Conservation (phyloP, 192 early-diverging fungal species). For the Dimargaris cristalligena region DNA sequence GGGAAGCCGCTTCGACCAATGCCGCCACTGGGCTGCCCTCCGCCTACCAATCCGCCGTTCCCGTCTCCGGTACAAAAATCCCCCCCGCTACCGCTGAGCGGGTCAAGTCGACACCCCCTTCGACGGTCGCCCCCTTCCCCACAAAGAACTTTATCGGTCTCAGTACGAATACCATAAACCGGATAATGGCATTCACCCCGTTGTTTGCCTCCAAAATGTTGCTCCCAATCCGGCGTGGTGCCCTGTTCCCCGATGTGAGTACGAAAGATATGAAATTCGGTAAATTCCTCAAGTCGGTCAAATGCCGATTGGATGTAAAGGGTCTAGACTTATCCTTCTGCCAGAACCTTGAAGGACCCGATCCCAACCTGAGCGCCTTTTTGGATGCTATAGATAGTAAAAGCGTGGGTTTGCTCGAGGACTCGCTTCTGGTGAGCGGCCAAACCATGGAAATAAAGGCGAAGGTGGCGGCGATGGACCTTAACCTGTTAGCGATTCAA, state of each 20-base stretch:
- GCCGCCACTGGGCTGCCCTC: too few species aligned
- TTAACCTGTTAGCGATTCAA: constrained; percentile 6
- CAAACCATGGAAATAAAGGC: constrained; percentile 8
- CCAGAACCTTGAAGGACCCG: not conserved
- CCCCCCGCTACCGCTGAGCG: too few species aligned
- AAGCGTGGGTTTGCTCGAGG: not conserved
- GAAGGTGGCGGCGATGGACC: constrained; percentile 2
- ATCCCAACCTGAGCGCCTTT: not conserved
- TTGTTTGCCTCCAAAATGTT: constrained; percentile 31
- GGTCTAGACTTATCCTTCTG: not conserved
- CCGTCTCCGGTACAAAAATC: too few species aligned
- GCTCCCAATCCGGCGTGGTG: constrained; percentile 30
- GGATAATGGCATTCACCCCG: constrained; percentile 21
- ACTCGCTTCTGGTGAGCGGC: not conserved
- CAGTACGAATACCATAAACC: constrained; percentile 11
- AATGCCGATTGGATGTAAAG: constrained; percentile 8
- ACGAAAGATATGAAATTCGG: constrained; percentile 28
- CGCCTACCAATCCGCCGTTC: not conserved
- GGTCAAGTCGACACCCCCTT: too few species aligned
- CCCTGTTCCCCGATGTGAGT: constrained; percentile 26
- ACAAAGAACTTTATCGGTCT: constrained; percentile 10
- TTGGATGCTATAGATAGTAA: not conserved
- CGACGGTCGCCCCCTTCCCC: not conserved
- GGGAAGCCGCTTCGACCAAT: too few species aligned
- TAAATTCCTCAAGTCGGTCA: constrained; percentile 19